Evolutionary conservation across 75 land plant genomes (phyloP).

Genomic region (Picea glauca): DNA sequence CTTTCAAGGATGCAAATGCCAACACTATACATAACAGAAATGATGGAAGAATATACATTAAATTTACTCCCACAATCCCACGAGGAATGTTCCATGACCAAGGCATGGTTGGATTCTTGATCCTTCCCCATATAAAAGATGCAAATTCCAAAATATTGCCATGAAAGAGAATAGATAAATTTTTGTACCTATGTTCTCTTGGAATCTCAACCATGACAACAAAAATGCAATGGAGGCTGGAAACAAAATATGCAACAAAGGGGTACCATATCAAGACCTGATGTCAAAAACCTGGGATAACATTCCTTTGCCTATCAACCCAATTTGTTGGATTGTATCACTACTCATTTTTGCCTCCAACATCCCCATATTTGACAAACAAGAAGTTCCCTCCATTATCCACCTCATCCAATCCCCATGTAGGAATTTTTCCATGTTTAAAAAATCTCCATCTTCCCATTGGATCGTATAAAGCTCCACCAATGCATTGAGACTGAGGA

Average conservation of each 20-base stretch:
- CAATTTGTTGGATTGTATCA: constrained; percentile 61
- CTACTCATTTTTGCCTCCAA: constrained; percentile 83
- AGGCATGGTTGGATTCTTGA: constrained; percentile 28
- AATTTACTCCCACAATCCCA: too few relatives aligned
- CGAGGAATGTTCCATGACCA: constrained; percentile 62
- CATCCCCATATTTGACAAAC: constrained; percentile 58
- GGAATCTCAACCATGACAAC: constrained; percentile 62
- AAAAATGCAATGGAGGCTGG: constrained; percentile 45
- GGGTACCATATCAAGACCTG: constrained; percentile 54
- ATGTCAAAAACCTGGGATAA: constrained; percentile 35
- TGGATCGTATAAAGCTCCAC: constrained; percentile 17
- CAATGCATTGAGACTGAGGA: constrained; percentile 65
- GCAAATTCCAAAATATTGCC: constrained; percentile 77
- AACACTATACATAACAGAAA: constrained; percentile 48
- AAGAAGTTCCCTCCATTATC: constrained; percentile 69
- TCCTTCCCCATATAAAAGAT: constrained; percentile 60
- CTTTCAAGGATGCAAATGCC: constrained; percentile 6
- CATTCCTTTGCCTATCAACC: constrained; percentile 73
- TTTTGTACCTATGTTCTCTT: constrained; percentile 49
- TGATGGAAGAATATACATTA: constrained; percentile 44
- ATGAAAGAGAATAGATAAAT: constrained; percentile 59
- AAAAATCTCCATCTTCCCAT: constrained; percentile 63
- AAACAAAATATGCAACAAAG: constrained; percentile 53
- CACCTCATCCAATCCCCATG: constrained; percentile 62
- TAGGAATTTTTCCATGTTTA: constrained; percentile 44